These are phyloP conservation scores for Aureobasidium sp. DNA, from an alignment of 2,329 filamentous ascomycete genomes.

Conservation along the genomic window DNA sequence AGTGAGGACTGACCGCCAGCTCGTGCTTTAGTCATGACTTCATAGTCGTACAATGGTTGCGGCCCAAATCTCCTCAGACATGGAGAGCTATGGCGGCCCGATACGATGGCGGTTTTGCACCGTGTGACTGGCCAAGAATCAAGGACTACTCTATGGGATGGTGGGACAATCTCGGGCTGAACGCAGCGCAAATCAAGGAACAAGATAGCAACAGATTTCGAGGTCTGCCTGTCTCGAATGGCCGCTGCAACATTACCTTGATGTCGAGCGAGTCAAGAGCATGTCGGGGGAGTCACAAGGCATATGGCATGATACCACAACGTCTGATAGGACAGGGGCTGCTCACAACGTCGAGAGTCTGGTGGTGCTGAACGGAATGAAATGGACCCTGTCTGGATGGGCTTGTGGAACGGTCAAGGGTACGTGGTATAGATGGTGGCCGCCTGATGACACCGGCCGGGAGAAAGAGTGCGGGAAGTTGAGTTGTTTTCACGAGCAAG, in stretches of 20 bases:
- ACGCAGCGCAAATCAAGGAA: background rate
- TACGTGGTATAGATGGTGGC: background rate
- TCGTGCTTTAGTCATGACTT: slow-evolving; percentile 4
- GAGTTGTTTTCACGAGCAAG: background rate
- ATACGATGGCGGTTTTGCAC: background rate
- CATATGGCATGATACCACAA: background rate
- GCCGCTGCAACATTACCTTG: background rate
- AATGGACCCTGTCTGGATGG: slow-evolving; percentile 2
- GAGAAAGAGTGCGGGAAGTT: background rate
- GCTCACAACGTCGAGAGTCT: background rate
- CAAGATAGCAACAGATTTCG: slow-evolving; percentile 5
- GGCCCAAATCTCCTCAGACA: background rate
- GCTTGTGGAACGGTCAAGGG: background rate
- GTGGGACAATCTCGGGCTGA: background rate
- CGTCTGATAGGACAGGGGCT: background rate
- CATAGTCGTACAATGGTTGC: slow-evolving; percentile 1
- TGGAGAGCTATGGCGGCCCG: background rate
- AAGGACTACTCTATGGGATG: background rate
- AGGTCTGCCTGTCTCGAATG: background rate
- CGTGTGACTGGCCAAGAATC: slow-evolving; percentile 2
- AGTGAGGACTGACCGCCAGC: background rate
- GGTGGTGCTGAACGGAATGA: background rate
- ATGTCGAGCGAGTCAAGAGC: background rate
- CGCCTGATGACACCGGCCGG: background rate
- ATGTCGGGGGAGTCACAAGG: background rate